phyloP scores from a whole-genome alignment of 1,284 basidiomycete genomes.

The Ustilago trichophora region DNA sequence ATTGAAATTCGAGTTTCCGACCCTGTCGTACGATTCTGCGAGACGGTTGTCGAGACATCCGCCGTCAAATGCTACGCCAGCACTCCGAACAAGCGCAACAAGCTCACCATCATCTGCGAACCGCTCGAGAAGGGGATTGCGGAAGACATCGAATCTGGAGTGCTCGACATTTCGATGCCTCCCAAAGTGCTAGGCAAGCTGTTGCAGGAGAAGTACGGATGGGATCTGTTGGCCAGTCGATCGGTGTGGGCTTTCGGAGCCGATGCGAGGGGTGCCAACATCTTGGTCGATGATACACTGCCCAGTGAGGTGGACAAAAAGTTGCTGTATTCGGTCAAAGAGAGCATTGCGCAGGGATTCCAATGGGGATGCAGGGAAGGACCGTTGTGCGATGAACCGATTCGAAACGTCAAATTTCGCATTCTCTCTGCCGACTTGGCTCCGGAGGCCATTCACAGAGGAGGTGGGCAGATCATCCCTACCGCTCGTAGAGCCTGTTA shows the following conservation, averaged over 20 bases:
- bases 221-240: conserved; percentile 95
- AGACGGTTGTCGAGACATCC: conserved; percentile 97
- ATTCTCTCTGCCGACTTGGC: conserved; percentile 91
- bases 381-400: conserved; percentile 96
- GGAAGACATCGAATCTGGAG: conserved; percentile 62
- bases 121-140: conserved; percentile 65
- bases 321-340: conserved; percentile 84
- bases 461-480: conserved; percentile 97
- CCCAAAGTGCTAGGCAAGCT: conserved; percentile 58
- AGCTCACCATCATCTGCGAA: conserved; percentile 64
- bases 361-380: conserved; percentile 98
- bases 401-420: conserved; percentile 98
- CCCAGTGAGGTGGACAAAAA: conserved; percentile 97
- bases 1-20: conserved; percentile 99
- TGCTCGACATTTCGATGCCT: conserved; percentile 53
- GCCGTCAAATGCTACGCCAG: conserved; percentile 98
- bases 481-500: conserved; percentile 97
- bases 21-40: conserved; percentile 96
- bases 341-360: conserved; percentile 98
- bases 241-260: conserved; percentile 99
- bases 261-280: conserved; percentile 84
- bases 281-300: conserved; percentile 92
- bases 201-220: conserved; percentile 80
- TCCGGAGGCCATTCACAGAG: conserved; percentile 93
- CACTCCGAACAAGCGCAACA: conserved; percentile 91